Conservation (phyloP, 169 alveolate genomes). For the Plasmodium cynomolgi region DNA sequence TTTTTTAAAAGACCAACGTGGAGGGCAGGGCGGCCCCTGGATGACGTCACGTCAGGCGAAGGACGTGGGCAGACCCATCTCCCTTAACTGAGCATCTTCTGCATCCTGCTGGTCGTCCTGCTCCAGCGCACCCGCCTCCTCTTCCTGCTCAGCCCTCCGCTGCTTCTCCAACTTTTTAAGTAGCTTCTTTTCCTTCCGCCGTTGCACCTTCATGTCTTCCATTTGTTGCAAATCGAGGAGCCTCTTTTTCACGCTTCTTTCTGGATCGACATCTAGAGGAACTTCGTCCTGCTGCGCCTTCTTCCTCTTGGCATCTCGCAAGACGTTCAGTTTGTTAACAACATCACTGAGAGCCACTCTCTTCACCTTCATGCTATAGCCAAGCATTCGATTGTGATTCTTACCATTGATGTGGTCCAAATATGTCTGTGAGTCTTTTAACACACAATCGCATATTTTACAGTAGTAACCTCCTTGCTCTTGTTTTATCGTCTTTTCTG, state of each 20-base stretch:
- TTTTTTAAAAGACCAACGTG: not conserved
- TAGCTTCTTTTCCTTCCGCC: slow-evolving; percentile 57
- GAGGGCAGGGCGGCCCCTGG: not conserved
- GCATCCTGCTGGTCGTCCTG: not conserved
- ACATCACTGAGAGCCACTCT: slow-evolving; percentile 88
- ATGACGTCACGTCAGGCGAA: not conserved
- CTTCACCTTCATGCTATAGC: slow-evolving; percentile 95
- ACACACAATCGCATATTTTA: slow-evolving; percentile 88
- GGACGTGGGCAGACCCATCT: slow-evolving; percentile 24
- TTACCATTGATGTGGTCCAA: slow-evolving; percentile 94
- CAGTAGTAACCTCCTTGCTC: slow-evolving; percentile 91
- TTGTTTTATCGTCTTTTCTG: slow-evolving; percentile 86
- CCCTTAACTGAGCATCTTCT: not conserved
- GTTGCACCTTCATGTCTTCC: slow-evolving; percentile 36
- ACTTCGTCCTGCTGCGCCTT: slow-evolving; percentile 6
- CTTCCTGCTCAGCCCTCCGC: slow-evolving; percentile 12
- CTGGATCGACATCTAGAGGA: slow-evolving; percentile 27
- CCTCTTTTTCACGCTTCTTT: slow-evolving; percentile 29
- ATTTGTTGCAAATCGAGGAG: slow-evolving; percentile 18
- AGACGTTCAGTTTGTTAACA: slow-evolving; percentile 81
- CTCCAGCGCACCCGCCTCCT: not conserved
- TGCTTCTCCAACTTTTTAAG: slow-evolving; percentile 61
- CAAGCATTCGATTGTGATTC: slow-evolving; percentile 92
- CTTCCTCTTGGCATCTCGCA: slow-evolving; percentile 77
- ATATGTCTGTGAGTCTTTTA: slow-evolving; percentile 92